Conservation (phyloP, 2,329 filamentous ascomycete genomes). For the Penicillium brasilianum region DNA sequence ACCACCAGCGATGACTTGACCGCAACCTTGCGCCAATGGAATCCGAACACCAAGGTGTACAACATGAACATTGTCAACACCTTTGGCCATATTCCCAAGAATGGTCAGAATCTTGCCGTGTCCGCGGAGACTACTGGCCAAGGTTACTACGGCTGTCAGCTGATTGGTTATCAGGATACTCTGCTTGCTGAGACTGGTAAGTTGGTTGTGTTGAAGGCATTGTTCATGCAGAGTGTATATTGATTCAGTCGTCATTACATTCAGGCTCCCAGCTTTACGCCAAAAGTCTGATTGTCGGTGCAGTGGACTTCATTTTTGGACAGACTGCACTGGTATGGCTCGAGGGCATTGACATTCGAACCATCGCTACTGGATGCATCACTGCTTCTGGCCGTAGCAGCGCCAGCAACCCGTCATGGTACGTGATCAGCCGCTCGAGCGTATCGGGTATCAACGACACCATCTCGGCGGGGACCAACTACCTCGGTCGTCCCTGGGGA, state of each 20-base stretch:
- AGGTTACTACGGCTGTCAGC: conserved; percentile 34
- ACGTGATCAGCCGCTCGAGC: conserved; percentile 16
- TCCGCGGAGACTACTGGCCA: conserved; percentile 13
- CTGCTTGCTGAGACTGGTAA: conserved; percentile 32
- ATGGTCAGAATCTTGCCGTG: conserved; percentile 15
- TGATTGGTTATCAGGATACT: conserved; percentile 38
- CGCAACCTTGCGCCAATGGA: conserved; percentile 6
- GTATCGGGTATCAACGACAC: conserved; percentile 2
- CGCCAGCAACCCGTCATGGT: conserved; percentile 1
- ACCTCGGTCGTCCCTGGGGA: conserved; percentile 24
- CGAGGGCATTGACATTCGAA: conserved; percentile 44
- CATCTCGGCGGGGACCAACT: conserved; percentile 10
- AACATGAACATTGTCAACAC: conserved; percentile 7
- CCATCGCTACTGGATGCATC: conserved; percentile 18
- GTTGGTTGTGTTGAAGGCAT: not conserved
- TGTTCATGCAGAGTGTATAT: not conserved
- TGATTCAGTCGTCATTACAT: not conserved
- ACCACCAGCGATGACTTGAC: conserved; percentile 4
- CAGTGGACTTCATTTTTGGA: conserved; percentile 28
- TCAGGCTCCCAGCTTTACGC: conserved; percentile 36
- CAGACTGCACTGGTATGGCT: conserved; percentile 43
- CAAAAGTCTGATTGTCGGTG: conserved; percentile 38
- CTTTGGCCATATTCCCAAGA: conserved; percentile 7
- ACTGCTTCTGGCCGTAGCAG: conserved; percentile 12
- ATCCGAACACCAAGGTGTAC: conserved; percentile 5